These are phyloP conservation scores for Fusarium napiforme DNA, from an alignment of 2,329 filamentous ascomycete genomes.

Conservation along the genomic window DNA sequence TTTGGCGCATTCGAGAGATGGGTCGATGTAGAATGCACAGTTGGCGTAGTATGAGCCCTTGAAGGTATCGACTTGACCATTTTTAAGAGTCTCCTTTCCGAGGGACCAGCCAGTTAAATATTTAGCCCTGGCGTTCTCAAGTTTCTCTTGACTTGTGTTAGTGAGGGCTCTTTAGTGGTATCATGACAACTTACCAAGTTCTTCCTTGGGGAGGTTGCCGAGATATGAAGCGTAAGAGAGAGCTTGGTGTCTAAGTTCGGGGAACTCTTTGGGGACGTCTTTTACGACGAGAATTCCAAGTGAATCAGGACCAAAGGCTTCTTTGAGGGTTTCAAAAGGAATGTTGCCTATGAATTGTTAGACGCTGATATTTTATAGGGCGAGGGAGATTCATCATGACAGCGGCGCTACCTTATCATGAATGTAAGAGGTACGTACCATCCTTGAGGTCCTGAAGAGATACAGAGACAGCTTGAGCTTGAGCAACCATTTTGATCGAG, in stretches of 20 bases:
- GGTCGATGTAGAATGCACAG: conserved; percentile 79
- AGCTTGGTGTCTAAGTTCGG: conserved; percentile 75
- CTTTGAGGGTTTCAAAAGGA: conserved; percentile 73
- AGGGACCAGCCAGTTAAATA: conserved; percentile 81
- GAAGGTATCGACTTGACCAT: conserved; percentile 80
- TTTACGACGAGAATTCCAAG: conserved; percentile 94
- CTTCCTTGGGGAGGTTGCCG: conserved; percentile 77
- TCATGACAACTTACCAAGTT: conserved; percentile 69
- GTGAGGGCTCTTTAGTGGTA: not conserved
- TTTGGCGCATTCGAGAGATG: conserved; percentile 68
- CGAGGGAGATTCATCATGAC: not conserved
- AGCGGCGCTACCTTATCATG: conserved; percentile 20
- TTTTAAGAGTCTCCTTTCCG: conserved; percentile 83
- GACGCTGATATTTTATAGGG: not conserved
- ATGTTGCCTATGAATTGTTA: conserved; percentile 65
- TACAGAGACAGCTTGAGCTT: conserved; percentile 68
- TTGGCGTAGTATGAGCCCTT: conserved; percentile 90
- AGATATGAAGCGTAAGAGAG: conserved; percentile 91
- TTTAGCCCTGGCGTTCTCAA: conserved; percentile 70
- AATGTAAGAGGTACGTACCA: conserved; percentile 55
- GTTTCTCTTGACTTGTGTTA: conserved; percentile 55
- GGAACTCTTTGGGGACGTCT: conserved; percentile 79
- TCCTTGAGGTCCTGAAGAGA: conserved; percentile 69
- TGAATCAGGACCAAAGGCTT: conserved; percentile 90
- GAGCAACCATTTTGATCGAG: conserved; percentile 53